Evolutionary conservation across 352 stramenopile genomes (phyloP), one percentile per base, ranked within the genome.

Genomic region (Poterioochromonas sp.): DNA sequence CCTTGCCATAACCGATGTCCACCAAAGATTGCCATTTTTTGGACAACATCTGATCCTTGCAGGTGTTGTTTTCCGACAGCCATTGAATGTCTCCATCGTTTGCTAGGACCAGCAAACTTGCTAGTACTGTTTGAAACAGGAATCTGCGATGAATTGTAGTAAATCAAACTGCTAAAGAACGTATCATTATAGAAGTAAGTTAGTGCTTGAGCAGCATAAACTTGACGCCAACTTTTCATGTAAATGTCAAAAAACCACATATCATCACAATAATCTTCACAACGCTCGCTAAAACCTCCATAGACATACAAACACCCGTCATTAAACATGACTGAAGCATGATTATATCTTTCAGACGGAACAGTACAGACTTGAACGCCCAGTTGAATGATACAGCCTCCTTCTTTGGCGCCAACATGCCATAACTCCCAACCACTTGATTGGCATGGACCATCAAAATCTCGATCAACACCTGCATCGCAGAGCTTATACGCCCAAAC

Each of bases 231-330:
- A 12, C 40, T 35, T 26, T 34, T 18, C 37, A 70, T 35, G 40
- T 44, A 71, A 0, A 97, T 89, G 82, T 97, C 90, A 70, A 95
- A 97, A 18, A 93, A 79, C 93, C 94, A 98, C 81, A 97, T 85
- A 83, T 98, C 94, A 81, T 95, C 86, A 83, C 94, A 98, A 79
- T 97, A 98, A 81, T 98, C 94, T 49, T 90, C 87, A 79, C 94
- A 98, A 39, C 92, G 83, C 5, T 90, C 87, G 0, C 86, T 89
- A 77, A 97, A 98, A 11, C 94, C 94, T 37, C 92, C 93, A 80
- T 96, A 97, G 49, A 97, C 80, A 18, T 91, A 79, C 90, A 98
- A 96, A 0, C 88, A 92, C 26, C 85, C 84, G 76, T 96, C 88
- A 51, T 87, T 82, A 76, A 97, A 92, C 41, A 96, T 87, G 34